Base-by-base conservation (phyloP, 495 filamentous ascomycete species). In the Aspergillus olivimuriae region DNA sequence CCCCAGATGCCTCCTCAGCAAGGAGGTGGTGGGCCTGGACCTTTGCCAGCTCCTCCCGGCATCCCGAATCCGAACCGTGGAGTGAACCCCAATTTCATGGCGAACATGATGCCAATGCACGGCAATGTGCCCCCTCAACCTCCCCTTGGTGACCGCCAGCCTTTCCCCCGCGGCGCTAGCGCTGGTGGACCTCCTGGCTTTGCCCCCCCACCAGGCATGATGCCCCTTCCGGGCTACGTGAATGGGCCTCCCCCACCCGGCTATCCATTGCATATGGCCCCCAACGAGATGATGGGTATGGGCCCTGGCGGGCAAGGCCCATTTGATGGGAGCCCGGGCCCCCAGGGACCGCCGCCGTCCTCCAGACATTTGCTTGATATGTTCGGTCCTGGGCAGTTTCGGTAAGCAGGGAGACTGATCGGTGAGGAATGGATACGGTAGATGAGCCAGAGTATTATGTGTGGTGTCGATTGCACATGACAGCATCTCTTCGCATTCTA, bases 171-270 rank as follows among this genome's bases (percentile, higher is more conserved):
- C 42, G 70, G 61, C 21, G 28, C 44, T 14, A 43, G 39, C 28
- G 54, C 47, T n/a, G 41, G 34, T 41, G 46, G 46, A 40, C 26
- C 55, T 2, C 45, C 39, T 14, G 53, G 34, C 6, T 57, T 58
- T 37, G 52, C 46, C 10, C 67, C 60, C 43, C 69, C 66, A 19
- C 72, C 66, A 1, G 72, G 70, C 26, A 73, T 75, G 69, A 68
- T 71, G 55, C 73, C 69, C 12, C 73, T 70, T 24, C 73, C 73
- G 1, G 74, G 72, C 16, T 77, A 71, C 48, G 69, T 71, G 62
- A 67, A 64, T 39, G 66, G 58, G 1, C 68, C 65, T 26, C 65
- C 62, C 1, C 72, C 69, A 11, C 58, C 69, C 14, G 70, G 69
- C 5, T 75, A 75, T 41, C 63, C 68, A 28, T 67, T 63, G n/a